Base-by-base conservation (phyloP, 495 filamentous ascomycete genomes). In the Penicillium alfredii region DNA sequence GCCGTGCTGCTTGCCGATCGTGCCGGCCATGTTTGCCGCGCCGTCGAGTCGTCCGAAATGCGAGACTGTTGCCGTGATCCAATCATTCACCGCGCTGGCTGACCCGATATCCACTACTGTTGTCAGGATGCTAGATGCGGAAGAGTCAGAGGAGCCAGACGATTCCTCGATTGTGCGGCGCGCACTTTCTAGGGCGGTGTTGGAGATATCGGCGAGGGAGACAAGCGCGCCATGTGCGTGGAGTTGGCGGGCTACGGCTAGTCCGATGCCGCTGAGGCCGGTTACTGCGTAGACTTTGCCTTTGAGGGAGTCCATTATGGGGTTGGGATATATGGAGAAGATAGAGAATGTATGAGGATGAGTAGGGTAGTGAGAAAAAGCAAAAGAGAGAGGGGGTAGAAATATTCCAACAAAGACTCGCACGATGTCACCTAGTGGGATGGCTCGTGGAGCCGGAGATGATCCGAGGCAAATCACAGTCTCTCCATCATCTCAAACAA, bases 11-110 rank as follows among this genome's bases (percentile, higher is more conserved):
- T 58, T 56, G 2, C 64, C 71, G 8, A 71, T 57, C 1, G 67
- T 55, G 4, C 77, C 77, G 0, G 77, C 77, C 30, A 77, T 60
- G 44, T 80, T 80, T 0, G 73, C 76, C 3, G 74, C 74, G 10
- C 76, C 77, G 39, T 78, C 71, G 14, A 81, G 44, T 1, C 42
- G 38, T 1, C 69, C 73, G 29, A 73, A 72, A 12, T 55, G 42
- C 18, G 42, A 19, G 2, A 76, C 54, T 0, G 69, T 69, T 3
- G 53, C 14, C 4, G 44, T 42, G 34, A 74, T 68, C 74, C 73
- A 77, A 21, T 35, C 50, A 21, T 71, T 60, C 1, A 77, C 74
- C 29, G 66, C 50, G 2, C 48, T 6, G 0, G 42, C 12, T 1
- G 60, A 58, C 4, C 55, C 35, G 4, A 77, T 63, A 40, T 77